phyloP scores from a whole-genome alignment of 2,329 filamentous ascomycete species.

The Beauveria scarabaeidicola region DNA sequence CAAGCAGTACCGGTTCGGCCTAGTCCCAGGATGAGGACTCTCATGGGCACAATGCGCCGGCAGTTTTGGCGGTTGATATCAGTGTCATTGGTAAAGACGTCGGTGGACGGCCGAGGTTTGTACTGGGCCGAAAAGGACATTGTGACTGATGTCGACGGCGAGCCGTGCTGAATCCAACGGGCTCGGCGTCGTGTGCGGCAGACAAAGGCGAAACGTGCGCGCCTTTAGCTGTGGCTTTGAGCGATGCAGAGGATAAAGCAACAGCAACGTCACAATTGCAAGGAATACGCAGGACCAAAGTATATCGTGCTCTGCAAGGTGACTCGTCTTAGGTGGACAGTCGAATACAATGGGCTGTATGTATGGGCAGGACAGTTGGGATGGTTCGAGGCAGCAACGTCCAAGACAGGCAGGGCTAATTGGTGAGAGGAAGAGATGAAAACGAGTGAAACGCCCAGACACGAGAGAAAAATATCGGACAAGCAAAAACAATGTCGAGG shows the following conservation, averaged over 20 bases:
- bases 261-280: background rate
- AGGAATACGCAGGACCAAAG: background rate
- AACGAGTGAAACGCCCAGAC: background rate
- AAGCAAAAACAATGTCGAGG: slow-evolving; percentile 1
- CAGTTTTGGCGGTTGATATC: slow-evolving; percentile 60
- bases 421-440: background rate
- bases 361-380: background rate
- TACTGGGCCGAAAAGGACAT: slow-evolving; percentile 24
- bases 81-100: slow-evolving; percentile 57
- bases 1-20: slow-evolving; percentile 64
- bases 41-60: slow-evolving; percentile 61
- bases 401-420: background rate
- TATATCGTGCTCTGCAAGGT: background rate
- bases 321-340: background rate
- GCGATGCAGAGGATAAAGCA: background rate
- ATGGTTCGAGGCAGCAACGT: background rate
- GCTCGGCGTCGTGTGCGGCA: background rate
- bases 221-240: background rate
- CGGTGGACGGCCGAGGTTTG: slow-evolving; percentile 37
- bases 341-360: background rate
- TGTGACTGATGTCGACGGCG: background rate
- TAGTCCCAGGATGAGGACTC: slow-evolving; percentile 60
- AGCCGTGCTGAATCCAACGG: background rate
- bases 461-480: background rate
- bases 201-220: background rate